phyloP scores from a whole-genome alignment of 2,329 filamentous ascomycete genomes.

The Xylariomycetidae sp. region DNA sequence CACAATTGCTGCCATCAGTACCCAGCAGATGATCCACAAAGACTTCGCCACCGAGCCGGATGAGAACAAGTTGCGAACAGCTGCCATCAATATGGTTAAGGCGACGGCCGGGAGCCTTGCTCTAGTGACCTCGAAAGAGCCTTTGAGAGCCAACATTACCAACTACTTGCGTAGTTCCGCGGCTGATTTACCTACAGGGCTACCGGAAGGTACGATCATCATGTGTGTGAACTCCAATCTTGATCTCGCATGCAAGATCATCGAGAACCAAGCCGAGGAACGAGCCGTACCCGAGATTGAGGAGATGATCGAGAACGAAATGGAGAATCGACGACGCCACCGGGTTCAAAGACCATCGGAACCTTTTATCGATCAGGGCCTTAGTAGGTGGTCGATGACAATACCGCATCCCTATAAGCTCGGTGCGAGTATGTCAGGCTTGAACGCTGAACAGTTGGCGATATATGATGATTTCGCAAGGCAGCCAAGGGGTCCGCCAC shows the following conservation, averaged over 20 bases:
- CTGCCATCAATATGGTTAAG: slow-evolving; percentile 91
- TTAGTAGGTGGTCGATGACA: slow-evolving; percentile 88
- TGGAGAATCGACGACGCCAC: slow-evolving; percentile 74
- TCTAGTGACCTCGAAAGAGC: slow-evolving; percentile 97
- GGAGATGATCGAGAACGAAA: slow-evolving; percentile 77
- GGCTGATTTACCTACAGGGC: slow-evolving; percentile 66
- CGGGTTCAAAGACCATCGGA: slow-evolving; percentile 72
- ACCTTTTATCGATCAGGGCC: slow-evolving; percentile 73
- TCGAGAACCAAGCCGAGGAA: slow-evolving; percentile 93
- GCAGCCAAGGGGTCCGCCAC: slow-evolving; percentile 63
- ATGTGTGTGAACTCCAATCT: slow-evolving; percentile 99
- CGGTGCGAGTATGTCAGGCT: slow-evolving; percentile 60
- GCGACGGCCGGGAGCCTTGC: slow-evolving; percentile 90
- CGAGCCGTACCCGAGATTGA: slow-evolving; percentile 93
- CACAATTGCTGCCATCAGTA: slow-evolving; percentile 95
- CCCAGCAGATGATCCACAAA: slow-evolving; percentile 90
- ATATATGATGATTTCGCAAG: slow-evolving; percentile 96
- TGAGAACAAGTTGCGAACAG: slow-evolving; percentile 77
- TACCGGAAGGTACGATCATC: slow-evolving; percentile 91
- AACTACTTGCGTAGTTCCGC: slow-evolving; percentile 84
- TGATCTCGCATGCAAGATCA: slow-evolving; percentile 85
- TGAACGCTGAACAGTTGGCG: slow-evolving; percentile 88
- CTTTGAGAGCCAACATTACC: slow-evolving; percentile 90
- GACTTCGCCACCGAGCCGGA: slow-evolving; percentile 93
- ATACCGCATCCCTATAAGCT: slow-evolving; percentile 93